These are phyloP conservation scores for Cicer judaicum DNA, from an alignment of 306 rosid species.

Conservation along the genomic window DNA sequence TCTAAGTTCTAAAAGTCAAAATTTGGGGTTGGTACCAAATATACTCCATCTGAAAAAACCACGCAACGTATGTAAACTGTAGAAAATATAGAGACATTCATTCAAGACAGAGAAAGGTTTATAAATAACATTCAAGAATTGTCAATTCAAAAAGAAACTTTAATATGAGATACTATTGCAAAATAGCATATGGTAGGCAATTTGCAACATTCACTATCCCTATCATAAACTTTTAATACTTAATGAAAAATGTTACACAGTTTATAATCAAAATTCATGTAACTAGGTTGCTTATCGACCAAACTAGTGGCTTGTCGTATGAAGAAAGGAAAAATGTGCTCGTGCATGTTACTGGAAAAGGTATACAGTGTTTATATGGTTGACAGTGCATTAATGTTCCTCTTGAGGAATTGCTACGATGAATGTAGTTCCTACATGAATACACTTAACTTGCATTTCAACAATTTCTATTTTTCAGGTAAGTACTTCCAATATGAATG, in stretches of 20 bases:
- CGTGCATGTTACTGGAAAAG: conserved; percentile 21
- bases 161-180: not conserved
- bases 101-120: not conserved
- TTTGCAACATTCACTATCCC: conserved; percentile 27
- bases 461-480: conserved; percentile 14
- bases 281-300: not conserved
- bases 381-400: conserved; percentile 8
- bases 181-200: conserved; percentile 22
- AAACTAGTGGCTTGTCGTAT: conserved; percentile 20
- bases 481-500: conserved; percentile 17
- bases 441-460: not conserved
- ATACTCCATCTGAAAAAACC: too few relatives aligned
- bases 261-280: not conserved
- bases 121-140: not conserved
- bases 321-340: not conserved
- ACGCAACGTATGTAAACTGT: too few relatives aligned
- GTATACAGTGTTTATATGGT: conserved; percentile 25
- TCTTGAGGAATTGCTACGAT: not conserved
- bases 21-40: too few relatives aligned
- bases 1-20: too few relatives aligned
- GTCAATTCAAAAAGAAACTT: conserved; percentile 14
- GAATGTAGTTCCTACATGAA: conserved; percentile 5
- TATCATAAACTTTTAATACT: not conserved
- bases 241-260: not conserved
- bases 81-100: too few relatives aligned